These are phyloP conservation scores for Amanita pseudoporphyria DNA, from an alignment of 768 basidiomycete genomes.

Conservation along the genomic window DNA sequence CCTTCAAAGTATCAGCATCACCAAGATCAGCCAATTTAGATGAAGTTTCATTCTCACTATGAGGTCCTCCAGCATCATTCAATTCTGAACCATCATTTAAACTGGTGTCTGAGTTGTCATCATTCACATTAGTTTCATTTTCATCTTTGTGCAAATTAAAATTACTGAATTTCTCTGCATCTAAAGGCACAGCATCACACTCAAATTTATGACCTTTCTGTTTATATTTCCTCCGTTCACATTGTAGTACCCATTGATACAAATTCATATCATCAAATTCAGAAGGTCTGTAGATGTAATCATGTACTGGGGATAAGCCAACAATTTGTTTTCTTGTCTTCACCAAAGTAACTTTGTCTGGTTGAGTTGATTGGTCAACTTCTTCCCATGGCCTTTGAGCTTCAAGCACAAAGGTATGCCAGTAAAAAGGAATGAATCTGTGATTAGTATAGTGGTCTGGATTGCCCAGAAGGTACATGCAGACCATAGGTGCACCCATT, in stretches of 20 bases:
- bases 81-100: too few relatives aligned
- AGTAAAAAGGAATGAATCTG: conserved; percentile 18
- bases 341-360: conserved; percentile 14
- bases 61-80: too few relatives aligned
- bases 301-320: conserved; percentile 14
- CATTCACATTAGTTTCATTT: neutral
- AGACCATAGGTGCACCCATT: conserved; percentile 23
- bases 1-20: neutral
- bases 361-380: neutral
- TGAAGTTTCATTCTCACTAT: too few relatives aligned
- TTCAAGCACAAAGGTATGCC: too few relatives aligned
- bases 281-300: conserved; percentile 16
- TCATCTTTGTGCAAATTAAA: conserved; percentile 6
- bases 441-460: conserved; percentile 24
- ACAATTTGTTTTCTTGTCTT: conserved; percentile 13
- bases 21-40: too few relatives aligned
- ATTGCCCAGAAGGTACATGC: conserved; percentile 19
- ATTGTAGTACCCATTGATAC: conserved; percentile 20
- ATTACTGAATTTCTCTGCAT: too few relatives aligned
- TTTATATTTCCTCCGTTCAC: conserved; percentile 7
- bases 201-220: too few relatives aligned
- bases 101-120: too few relatives aligned
- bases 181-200: too few relatives aligned
- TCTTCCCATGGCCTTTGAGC: conserved; percentile 1
- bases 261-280: conserved; percentile 14